phyloP scores from a whole-genome alignment of 73 alveolate species.

The Effrenium voratum region DNA sequence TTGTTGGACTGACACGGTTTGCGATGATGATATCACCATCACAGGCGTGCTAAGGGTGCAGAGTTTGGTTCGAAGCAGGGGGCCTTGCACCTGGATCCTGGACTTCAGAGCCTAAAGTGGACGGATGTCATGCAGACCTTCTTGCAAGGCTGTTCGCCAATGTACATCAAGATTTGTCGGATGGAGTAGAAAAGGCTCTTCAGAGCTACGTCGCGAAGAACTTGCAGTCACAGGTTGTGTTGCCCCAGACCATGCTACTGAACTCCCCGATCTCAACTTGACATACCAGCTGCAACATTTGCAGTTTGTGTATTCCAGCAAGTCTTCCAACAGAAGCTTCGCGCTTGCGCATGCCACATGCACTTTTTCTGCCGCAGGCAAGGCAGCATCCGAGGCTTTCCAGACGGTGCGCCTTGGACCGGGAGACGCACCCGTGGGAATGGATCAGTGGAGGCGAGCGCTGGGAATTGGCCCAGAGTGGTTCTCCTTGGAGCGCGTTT shows the following conservation, averaged over 20 bases:
- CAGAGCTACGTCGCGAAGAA: not conserved
- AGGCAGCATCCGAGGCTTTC: slow-evolving; percentile 45
- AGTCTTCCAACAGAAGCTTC: not conserved
- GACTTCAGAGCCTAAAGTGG: not conserved
- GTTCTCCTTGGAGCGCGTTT: slow-evolving; percentile 64
- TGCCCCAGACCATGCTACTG: not conserved
- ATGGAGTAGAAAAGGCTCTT: not conserved
- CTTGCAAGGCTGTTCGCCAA: slow-evolving; percentile 13
- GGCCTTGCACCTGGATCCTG: not conserved
- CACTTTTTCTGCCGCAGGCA: not conserved
- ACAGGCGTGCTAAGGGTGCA: slow-evolving; percentile 12
- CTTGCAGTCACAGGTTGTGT: not conserved
- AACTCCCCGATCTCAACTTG: slow-evolving; percentile 7
- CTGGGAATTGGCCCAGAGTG: not conserved
- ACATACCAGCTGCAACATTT: not conserved
- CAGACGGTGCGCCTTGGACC: slow-evolving; percentile 52
- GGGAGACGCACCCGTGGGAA: slow-evolving; percentile 43
- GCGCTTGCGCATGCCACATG: slow-evolving; percentile 6
- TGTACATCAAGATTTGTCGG: not conserved
- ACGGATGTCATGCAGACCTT: slow-evolving; percentile 35
- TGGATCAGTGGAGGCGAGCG: not conserved
- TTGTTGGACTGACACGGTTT: not conserved
- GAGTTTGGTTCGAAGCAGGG: not conserved
- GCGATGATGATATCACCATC: slow-evolving; percentile 18
- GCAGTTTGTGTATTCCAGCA: not conserved